Evolutionary conservation across 805 yeast species (phyloP).

Genomic region (Yarrowia porcina): DNA sequence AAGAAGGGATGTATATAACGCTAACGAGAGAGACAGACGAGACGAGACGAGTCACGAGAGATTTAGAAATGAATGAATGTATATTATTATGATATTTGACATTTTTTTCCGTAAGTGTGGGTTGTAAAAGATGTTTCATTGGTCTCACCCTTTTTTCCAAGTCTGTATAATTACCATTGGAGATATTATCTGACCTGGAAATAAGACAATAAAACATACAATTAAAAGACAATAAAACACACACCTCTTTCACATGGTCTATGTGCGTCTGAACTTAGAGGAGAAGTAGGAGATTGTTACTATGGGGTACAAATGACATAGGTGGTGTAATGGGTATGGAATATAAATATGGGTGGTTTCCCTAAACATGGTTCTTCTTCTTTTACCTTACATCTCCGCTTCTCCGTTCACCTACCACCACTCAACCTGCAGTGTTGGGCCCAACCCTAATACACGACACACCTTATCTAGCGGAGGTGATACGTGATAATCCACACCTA

Average conservation of each 20-base stretch:
- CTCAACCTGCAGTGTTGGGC: constrained; percentile 3
- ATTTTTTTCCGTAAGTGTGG: too few relatives aligned
- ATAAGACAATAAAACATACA: too few relatives aligned
- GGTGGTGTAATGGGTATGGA: too few relatives aligned
- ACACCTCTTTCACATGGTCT: not conserved
- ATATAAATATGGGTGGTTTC: too few relatives aligned
- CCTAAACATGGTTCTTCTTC: not conserved
- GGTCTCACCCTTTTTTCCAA: too few relatives aligned
- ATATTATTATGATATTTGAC: too few relatives aligned
- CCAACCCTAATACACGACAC: constrained; percentile 10
- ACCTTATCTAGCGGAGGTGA: not conserved
- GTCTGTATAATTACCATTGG: too few relatives aligned
- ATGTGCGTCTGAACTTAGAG: constrained; percentile 7
- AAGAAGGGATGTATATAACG: not conserved
- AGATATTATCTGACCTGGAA: too few relatives aligned
- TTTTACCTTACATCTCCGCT: not conserved
- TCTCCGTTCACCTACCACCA: not conserved
- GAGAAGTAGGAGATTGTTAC: too few relatives aligned
- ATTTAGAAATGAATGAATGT: not conserved
- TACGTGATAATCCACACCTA: not conserved
- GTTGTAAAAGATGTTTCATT: too few relatives aligned
- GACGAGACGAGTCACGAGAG: not conserved
- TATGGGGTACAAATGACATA: too few relatives aligned
- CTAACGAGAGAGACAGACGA: constrained; percentile 13
- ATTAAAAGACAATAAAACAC: not conserved